Evolutionary conservation across 768 basidiomycete species (phyloP), one percentile per base, ranked within the genome.

Genomic region (Termitomyces sp.): DNA sequence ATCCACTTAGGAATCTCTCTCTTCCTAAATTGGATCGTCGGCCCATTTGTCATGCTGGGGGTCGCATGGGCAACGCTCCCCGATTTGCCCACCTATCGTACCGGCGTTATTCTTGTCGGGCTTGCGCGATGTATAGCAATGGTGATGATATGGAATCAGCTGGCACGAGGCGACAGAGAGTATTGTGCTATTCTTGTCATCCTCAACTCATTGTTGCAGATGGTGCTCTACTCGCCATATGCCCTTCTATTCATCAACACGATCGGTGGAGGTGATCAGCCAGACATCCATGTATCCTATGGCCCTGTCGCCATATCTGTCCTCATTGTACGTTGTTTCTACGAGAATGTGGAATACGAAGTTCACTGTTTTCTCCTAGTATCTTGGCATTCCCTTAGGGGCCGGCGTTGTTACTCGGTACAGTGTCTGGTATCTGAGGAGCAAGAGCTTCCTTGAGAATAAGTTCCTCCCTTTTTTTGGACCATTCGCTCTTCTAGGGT

Each of bases 1-100:
- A 68, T 76, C 17, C 90, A 93, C 61, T 73, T 92, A 57, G 70
- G 68, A 5, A 74, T 93, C 28, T 88, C 87, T 5, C 60, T 92
- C 19, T 22, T 84, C 26, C 71, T 93, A 24, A 92, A 91, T 65
- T 93, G 91, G 92, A 77, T 92, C 54, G 58, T 88, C 17, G 90
- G 85, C 1, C 91, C 91, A 0, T 77, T 93, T 49, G 62, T 91
- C 17, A 94, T 93, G 91, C 79, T 92, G n/a, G 90, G 75, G 2
- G 65, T 90, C 26, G 90, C 91, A 1, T 93, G 90, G 88, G 89
- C 87, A 12, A 88, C 89, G 3, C 76, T 93, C 0, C 91, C 90
- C 1, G 90, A 93, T 65, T 76, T 87, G 2, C 82, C 84, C 21
- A 77, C 77, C 2, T 89, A 91, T 64, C 80, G 90, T 22, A 80